Evolutionary conservation across 495 filamentous ascomycete species (phyloP), one percentile per base, ranked within the genome.

Genomic region (Aspergillus steynii): DNA sequence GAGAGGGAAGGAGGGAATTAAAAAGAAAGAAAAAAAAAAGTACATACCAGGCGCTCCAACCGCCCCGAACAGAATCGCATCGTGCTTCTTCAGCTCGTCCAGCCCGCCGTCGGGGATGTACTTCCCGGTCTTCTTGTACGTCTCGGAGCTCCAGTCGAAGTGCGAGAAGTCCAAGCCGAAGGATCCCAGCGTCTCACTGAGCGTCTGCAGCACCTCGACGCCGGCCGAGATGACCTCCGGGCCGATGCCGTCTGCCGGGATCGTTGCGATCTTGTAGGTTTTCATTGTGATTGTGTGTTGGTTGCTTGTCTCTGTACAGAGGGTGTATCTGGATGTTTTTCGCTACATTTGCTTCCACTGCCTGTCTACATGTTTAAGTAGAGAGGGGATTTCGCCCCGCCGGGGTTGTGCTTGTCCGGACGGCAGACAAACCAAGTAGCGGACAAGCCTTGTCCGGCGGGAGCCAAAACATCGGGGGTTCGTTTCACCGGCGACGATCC

Each of bases 51-150:
- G 83, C 20, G 78, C 80, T 1, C 83, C 83, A 52, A 85, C 83
- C 29, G 82, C 80, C 5, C 83, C 83, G 56, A 86, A 86, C 25
- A 85, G 71, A 52, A 84, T 84, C 2, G 83, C 83, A 65, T 86
- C 77, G 49, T 78, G 77, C 61, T 75, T 80, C 74, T 80, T 82
- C 59, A 85, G 57, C 34, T 72, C 68, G 10, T 82, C 78, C 2
- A 86, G 69, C 27, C 78, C 83, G 42, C 80, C 79, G 42, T 85
- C 82, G 0, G 83, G 83, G 15, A 86, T 76, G 59, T 84, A 85
- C 52, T 77, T 73, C 4, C 83, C 83, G 46, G 72, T 76, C 50
- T 72, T 71, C 65, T 83, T 84, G 67, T 81, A 86, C 1, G 74
- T 75, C n/a, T 77, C 79, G 5, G 75, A 80, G 56, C 78, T 79